Evolutionary conservation across 2,329 filamentous ascomycete species (phyloP), one percentile per base, ranked within the genome.

Genomic region (Diaporthe sp.): DNA sequence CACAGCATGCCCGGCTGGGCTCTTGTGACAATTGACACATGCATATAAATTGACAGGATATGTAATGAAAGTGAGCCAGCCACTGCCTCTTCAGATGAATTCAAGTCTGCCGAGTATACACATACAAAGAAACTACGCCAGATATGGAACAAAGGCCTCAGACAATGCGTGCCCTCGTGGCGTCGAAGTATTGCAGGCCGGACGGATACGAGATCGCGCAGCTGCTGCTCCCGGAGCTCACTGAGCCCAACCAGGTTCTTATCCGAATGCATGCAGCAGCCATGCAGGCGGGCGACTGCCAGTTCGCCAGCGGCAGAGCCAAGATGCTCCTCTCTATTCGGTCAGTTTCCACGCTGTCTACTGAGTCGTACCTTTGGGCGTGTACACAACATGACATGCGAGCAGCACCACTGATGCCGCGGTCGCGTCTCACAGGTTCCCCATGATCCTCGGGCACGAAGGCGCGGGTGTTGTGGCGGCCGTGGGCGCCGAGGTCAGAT

Each of bases 141-240:
- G 30, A 25, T 1, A 72, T 74, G 68, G 73, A 72, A 10, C 67
- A 66, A 15, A 40, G 71, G 7, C 71, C 74, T 4, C 35, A 30
- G 17, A 66, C 47, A 33, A 75, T 75, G 84, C 84, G 85, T 75
- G 83, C 85, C 8, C 82, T 88, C 50, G 83, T 85, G 19, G 84
- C 85, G 38, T 83, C 81, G 0, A 84, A 81, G 57, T 82, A 83
- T 72, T 83, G 84, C 76, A 77, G 75, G 6, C 86, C 87, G 0
- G 78, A 78, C 0, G 79, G 75, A 12, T 87, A 84, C 74, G 82
- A 85, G 33, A 75, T 89, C 22, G 74, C 78, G 6, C 84, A 86
- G 5, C 72, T 86, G n/a, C 85, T 87, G 0, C 80, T 84, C 3
- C 87, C 88, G 0, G 77, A 76, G n/a, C 86, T 89, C 66, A 81